Percentiles rank a stretch among this genome's conserved stretches.
Evolutionary conservation across 2,329 filamentous ascomycete species (phyloP).

Genomic region (Neobulgaria alba): DNA sequence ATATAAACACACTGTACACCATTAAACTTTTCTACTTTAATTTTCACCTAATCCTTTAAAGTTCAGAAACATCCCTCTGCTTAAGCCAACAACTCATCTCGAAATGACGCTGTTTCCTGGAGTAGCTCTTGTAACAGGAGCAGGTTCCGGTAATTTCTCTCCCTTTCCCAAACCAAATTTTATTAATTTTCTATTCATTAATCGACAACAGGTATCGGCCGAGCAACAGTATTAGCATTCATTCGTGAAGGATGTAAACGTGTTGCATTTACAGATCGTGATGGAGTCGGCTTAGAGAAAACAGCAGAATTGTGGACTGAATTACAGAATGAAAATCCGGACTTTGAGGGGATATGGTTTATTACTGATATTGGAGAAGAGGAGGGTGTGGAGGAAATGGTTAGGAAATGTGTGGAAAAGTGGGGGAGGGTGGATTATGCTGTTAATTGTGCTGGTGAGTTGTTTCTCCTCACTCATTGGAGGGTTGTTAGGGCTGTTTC

Average conservation of each 20-base stretch:
- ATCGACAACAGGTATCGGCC: slow-evolving; percentile 33
- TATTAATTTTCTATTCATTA: background rate
- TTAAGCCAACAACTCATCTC: too few species aligned
- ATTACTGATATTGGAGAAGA: slow-evolving; percentile 31
- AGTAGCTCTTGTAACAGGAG: slow-evolving; percentile 21
- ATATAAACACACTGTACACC: too few species aligned
- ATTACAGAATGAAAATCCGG: slow-evolving; percentile 12
- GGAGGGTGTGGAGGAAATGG: slow-evolving; percentile 28
- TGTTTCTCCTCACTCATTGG: too few species aligned
- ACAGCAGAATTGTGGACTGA: slow-evolving; percentile 24
- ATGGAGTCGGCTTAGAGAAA: slow-evolving; percentile 30
- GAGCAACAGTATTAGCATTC: slow-evolving; percentile 36
- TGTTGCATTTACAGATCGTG: slow-evolving; percentile 35
- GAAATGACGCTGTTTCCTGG: slow-evolving; percentile 17
- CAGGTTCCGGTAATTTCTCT: slow-evolving; percentile 17
- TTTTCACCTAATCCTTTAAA: too few species aligned
- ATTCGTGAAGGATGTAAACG: slow-evolving; percentile 35
- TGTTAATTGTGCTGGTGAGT: slow-evolving; percentile 35
- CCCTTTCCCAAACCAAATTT: background rate
- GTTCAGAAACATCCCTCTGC: too few species aligned
- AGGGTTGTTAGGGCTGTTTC: too few species aligned
- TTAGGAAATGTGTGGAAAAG: slow-evolving; percentile 27
- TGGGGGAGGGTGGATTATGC: slow-evolving; percentile 39
- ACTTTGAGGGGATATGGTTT: slow-evolving; percentile 7
- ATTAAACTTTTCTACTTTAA: too few species aligned